A percentile compares a stretch with the other conserved stretches of the same genome.
Evolutionary conservation across 108 stramenopile genomes (phyloP).

Genomic region (Seminavis robusta): DNA sequence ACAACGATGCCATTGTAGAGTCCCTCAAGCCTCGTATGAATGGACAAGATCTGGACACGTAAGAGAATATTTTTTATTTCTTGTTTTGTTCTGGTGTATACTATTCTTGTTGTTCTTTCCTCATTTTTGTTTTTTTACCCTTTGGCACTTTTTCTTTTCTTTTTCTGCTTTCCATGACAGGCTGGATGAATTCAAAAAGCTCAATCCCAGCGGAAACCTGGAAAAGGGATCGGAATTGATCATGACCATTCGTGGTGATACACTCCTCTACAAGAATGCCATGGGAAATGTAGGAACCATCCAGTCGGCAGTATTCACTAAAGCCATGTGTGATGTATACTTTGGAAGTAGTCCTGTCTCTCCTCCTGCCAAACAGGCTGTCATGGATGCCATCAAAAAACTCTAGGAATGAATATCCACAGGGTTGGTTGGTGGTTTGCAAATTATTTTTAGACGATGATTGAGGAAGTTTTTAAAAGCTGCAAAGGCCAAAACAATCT

Average conservation of each 20-base stretch:
- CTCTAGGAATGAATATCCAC: constrained; percentile 54
- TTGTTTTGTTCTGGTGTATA: background rate
- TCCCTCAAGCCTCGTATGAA: constrained; percentile 81
- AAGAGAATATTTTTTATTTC: constrained; percentile 13
- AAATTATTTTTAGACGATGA: too few relatives aligned
- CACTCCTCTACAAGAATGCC: constrained; percentile 74
- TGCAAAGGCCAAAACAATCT: too few relatives aligned
- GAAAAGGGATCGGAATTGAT: constrained; percentile 83
- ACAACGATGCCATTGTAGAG: constrained; percentile 82
- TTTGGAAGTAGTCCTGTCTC: constrained; percentile 77
- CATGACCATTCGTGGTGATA: constrained; percentile 87
- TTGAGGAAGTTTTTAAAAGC: too few relatives aligned
- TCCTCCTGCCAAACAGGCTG: constrained; percentile 65
- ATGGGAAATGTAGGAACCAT: constrained; percentile 76
- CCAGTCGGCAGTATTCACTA: constrained; percentile 62
- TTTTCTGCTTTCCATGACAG: background rate
- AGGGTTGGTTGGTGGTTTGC: too few relatives aligned
- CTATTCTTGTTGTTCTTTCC: too few relatives aligned
- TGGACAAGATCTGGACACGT: constrained; percentile 73
- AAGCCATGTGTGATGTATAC: constrained; percentile 85
- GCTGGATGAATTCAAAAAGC: constrained; percentile 80
- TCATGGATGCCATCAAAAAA: constrained; percentile 58
- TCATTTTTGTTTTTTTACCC: too few relatives aligned
- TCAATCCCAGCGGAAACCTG: constrained; percentile 82
- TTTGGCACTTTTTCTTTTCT: too few relatives aligned